Evolutionary conservation across 306 rosid genomes (phyloP), one percentile per base, ranked within the genome.

Genomic region (Vicia sativa): DNA sequence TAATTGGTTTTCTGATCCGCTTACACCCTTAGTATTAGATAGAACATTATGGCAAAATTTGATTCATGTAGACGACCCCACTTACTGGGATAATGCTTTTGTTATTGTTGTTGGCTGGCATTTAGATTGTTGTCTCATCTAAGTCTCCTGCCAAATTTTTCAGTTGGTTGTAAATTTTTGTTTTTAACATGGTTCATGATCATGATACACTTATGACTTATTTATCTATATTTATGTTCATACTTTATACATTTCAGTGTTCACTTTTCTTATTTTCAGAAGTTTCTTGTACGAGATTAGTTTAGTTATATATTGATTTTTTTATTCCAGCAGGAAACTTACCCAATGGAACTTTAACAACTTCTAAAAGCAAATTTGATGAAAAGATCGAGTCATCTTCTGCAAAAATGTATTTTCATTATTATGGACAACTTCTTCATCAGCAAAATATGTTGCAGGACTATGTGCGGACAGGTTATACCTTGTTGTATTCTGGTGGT

Each of bases 361-460:
- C 71, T 68, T 65, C 79, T 43, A 89, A 83, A 81, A 78, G 93
- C 90, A 92, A 87, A 74, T 92, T 92, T 75, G 98, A 90, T 74
- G 89, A 87, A 44, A 92, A 92, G 82, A 92, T 90, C 73, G 98
- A 92, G 71, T 11, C 87, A n/a, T 92, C 98, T 41, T 87, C 98
- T 74, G 86, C 98, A 18, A 92, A 92, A 80, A 87, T 90, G 98
- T 90, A 92, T 77, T 92, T 92, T 75, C 98, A 92, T 80, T 92
- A 92, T 73, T 92, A 92, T 74, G 98, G 96, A 55, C 98, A 92
- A 71, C 85, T 92, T 71, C 77, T 92, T 38, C 98, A 92, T 77
- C 98, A 74, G 80, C 98, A 92, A 74, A 92, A 92, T 83, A 89
- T 92, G 98, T 74, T 92, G 72, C 96, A 89, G 82, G 98, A 90